Evolutionary conservation across 1,284 basidiomycete species (phyloP).

Genomic region (Cryptococcus wingfieldii): DNA sequence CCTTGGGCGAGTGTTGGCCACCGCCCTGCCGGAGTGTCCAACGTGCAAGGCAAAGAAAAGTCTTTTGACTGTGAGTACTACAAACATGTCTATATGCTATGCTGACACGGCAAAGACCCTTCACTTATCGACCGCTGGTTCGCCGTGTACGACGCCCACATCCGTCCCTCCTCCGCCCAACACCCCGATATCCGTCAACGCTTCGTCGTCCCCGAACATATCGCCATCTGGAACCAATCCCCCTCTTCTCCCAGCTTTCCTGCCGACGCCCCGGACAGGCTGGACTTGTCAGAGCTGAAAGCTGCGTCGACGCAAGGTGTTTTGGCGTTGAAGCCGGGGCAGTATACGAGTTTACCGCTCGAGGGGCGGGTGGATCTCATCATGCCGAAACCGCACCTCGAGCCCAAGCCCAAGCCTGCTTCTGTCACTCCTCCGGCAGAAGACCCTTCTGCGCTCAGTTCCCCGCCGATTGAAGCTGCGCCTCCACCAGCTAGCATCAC

Average conservation of each 20-base stretch:
- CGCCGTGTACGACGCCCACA: conserved; percentile 79
- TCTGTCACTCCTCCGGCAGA: conserved; percentile 5
- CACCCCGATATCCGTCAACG: conserved; percentile 47
- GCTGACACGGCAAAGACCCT: conserved; percentile 34
- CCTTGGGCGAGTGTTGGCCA: conserved; percentile 76
- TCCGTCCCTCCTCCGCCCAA: conserved; percentile 55
- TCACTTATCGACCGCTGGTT: conserved; percentile 84
- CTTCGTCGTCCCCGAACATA: conserved; percentile 66
- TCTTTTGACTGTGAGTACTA: conserved; percentile 43
- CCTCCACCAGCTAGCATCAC: conserved; percentile 17
- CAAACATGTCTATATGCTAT: background rate
- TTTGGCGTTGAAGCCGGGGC: conserved; percentile 55
- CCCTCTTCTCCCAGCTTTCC: conserved; percentile 35
- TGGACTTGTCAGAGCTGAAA: conserved; percentile 67
- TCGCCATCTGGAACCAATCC: conserved; percentile 65
- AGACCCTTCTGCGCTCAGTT: conserved; percentile 51
- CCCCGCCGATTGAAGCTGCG: conserved; percentile 18
- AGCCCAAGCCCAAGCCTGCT: conserved; percentile 24
- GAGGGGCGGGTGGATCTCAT: conserved; percentile 82
- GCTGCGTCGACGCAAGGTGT: conserved; percentile 63
- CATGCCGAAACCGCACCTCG: conserved; percentile 42
- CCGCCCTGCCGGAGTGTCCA: conserved; percentile 56
- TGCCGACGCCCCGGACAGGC: conserved; percentile 37
- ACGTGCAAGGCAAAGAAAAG: conserved; percentile 29
- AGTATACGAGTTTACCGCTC: conserved; percentile 72